Percentiles rank a stretch among this genome's conserved stretches.
phyloP scores from a whole-genome alignment of 148 eudicot genomes.

The Rhododendron ferrugineum region DNA sequence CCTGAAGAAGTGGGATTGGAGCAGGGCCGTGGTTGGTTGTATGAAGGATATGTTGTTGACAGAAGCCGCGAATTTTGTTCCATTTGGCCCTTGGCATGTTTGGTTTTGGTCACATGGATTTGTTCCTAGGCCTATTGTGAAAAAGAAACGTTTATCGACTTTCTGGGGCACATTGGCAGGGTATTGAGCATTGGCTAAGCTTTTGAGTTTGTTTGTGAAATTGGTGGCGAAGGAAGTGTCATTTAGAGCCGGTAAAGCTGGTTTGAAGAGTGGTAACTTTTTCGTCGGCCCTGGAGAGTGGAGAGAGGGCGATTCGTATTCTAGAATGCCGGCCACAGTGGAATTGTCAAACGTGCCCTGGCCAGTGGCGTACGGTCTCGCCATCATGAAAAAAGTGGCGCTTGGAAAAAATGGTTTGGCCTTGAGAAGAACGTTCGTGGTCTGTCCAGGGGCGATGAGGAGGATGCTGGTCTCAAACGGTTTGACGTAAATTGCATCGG shows the following conservation, averaged over 20 bases:
- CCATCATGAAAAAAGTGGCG: conserved; percentile 56
- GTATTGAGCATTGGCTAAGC: conserved; percentile 41
- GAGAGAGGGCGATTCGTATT: conserved; percentile 27
- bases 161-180: conserved; percentile 62
- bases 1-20: conserved; percentile 27
- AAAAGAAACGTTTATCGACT: conserved; percentile 44
- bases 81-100: conserved; percentile 36
- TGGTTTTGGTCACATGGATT: conserved; percentile 43
- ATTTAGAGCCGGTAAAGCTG: conserved; percentile 46
- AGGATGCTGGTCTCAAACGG: conserved; percentile 37
- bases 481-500: conserved; percentile 43
- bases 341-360: conserved; percentile 62
- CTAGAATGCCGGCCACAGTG: conserved; percentile 52
- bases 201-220: conserved; percentile 38
- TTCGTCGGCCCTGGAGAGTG: conserved; percentile 9
- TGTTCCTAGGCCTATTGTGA: conserved; percentile 60
- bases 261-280: conserved; percentile 46
- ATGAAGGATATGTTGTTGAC: conserved; percentile 22
- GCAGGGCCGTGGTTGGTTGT: conserved; percentile 25
- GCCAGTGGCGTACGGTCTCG: conserved; percentile 63
- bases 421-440: conserved; percentile 48
- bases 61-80: conserved; percentile 33
- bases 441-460: conserved; percentile 50
- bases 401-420: conserved; percentile 32
- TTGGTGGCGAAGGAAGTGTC: conserved; percentile 49